Evolutionary conservation across 345 rosid species (phyloP).

Genomic region (Ceriops decandra): DNA sequence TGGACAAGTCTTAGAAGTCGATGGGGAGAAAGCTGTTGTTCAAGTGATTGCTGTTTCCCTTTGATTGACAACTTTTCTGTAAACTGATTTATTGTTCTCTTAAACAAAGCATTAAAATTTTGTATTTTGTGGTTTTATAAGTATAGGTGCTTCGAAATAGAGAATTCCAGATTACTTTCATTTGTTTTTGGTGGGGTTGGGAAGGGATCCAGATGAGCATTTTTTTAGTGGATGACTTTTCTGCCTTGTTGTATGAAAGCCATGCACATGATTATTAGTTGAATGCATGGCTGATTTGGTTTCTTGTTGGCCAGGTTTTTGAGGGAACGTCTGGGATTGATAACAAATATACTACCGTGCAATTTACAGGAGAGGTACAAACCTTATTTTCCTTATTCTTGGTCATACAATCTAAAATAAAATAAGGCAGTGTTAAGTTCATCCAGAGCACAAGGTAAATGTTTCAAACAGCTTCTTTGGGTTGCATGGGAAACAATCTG

Average conservation of each 20-base stretch:
- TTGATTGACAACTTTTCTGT: too few species aligned
- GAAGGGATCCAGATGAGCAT: too few species aligned
- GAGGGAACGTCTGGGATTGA: conserved; percentile 97
- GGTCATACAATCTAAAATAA: too few species aligned
- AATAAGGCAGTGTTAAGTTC: too few species aligned
- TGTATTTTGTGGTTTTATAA: not conserved
- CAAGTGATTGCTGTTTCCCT: conserved; percentile 46
- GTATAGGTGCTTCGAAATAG: not conserved
- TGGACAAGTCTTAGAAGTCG: conserved; percentile 97
- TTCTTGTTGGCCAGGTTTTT: conserved; percentile 58
- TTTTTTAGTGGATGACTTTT: not conserved
- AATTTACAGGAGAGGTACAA: conserved; percentile 89
- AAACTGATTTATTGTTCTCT: too few species aligned
- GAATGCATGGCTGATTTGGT: conserved; percentile 2
- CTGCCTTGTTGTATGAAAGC: not conserved
- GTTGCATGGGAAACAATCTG: not conserved
- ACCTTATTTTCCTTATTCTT: not conserved
- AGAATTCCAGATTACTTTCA: not conserved
- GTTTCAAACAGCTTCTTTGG: too few species aligned
- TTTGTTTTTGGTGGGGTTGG: not conserved
- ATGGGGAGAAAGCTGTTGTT: conserved; percentile 97
- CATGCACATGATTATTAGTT: not conserved
- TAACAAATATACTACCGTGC: conserved; percentile 87
- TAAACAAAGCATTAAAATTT: too few species aligned
- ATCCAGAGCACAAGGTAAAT: not conserved